Evolutionary conservation across 139 green algal genomes (phyloP).

Genomic region (Spirogloea muscicola): DNA sequence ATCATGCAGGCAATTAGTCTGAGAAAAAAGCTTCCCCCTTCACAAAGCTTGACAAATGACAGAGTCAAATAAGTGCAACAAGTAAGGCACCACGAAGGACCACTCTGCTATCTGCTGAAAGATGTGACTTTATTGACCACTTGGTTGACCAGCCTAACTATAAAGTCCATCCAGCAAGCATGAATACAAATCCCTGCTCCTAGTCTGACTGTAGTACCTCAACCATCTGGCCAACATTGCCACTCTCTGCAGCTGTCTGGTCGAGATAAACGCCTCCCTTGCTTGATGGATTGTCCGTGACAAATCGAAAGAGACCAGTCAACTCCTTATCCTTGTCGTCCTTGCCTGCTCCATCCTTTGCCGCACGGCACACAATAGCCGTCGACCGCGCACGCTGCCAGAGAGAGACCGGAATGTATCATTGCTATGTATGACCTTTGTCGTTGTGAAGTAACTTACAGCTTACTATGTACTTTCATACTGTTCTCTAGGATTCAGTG

Average conservation of each 20-base stretch:
- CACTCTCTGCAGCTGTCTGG: constrained; percentile 21
- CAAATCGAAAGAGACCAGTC: constrained; percentile 39
- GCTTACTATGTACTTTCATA: too few species aligned
- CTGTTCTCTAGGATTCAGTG: too few species aligned
- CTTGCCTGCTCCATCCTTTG: too few species aligned
- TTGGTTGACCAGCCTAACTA: not conserved
- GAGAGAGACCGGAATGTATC: too few species aligned
- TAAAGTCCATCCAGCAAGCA: not conserved
- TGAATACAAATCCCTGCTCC: not conserved
- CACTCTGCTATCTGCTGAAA: not conserved
- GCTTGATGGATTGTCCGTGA: constrained; percentile 40
- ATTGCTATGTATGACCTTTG: too few species aligned
- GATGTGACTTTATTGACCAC: not conserved
- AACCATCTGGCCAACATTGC: constrained; percentile 44
- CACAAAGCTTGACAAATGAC: not conserved
- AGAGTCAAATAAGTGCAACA: not conserved
- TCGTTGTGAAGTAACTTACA: too few species aligned
- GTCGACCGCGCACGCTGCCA: too few species aligned
- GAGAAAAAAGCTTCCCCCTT: not conserved
- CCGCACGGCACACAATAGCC: too few species aligned
- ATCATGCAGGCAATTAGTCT: not conserved
- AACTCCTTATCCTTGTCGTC: too few species aligned
- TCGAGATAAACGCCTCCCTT: constrained; percentile 21
- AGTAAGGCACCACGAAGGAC: not conserved
- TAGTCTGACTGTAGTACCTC: not conserved